phyloP scores from a whole-genome alignment of 1,139 yeast genomes.

The Diutina scorzettiae region DNA sequence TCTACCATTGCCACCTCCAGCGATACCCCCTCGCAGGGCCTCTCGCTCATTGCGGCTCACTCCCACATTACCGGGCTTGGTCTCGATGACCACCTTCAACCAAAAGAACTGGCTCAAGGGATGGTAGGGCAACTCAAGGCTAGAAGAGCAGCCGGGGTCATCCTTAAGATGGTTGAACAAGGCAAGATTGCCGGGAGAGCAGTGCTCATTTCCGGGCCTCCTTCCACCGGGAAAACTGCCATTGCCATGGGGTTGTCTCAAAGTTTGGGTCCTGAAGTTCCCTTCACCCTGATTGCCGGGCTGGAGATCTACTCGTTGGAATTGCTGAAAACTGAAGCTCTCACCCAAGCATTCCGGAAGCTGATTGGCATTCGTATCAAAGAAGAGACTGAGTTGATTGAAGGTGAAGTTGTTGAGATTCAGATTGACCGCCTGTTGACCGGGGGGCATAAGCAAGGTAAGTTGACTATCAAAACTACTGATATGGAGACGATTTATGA shows the following conservation, averaged over 20 bases:
- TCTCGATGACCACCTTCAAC: slow-evolving; percentile 78
- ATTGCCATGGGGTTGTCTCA: slow-evolving; percentile 96
- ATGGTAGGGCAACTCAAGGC: slow-evolving; percentile 97
- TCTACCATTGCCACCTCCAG: slow-evolving; percentile 3
- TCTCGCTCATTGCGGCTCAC: slow-evolving; percentile 85
- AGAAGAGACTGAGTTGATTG: slow-evolving; percentile 94
- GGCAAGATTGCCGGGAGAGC: slow-evolving; percentile 97
- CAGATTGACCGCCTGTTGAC: slow-evolving; percentile 94
- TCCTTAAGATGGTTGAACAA: slow-evolving; percentile 83
- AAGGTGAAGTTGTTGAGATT: slow-evolving; percentile 97
- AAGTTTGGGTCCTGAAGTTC: slow-evolving; percentile 80
- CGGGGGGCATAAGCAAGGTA: slow-evolving; percentile 98
- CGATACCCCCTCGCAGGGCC: slow-evolving; percentile 8
- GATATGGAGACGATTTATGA: slow-evolving; percentile 99
- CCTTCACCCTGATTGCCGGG: slow-evolving; percentile 91
- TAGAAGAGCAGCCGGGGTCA: slow-evolving; percentile 90
- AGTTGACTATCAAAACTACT: slow-evolving; percentile 91
- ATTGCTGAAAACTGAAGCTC: slow-evolving; percentile 86
- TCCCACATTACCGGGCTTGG: slow-evolving; percentile 95
- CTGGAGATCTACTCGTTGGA: slow-evolving; percentile 89
- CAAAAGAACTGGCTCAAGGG: slow-evolving; percentile 72
- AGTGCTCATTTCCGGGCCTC: slow-evolving; percentile 93
- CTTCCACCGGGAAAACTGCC: slow-evolving; percentile 98
- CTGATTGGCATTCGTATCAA: slow-evolving; percentile 91
- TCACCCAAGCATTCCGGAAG: slow-evolving; percentile 91